Evolutionary conservation across 164 flowering plant species (phyloP).

Genomic region (Vitis riparia): DNA sequence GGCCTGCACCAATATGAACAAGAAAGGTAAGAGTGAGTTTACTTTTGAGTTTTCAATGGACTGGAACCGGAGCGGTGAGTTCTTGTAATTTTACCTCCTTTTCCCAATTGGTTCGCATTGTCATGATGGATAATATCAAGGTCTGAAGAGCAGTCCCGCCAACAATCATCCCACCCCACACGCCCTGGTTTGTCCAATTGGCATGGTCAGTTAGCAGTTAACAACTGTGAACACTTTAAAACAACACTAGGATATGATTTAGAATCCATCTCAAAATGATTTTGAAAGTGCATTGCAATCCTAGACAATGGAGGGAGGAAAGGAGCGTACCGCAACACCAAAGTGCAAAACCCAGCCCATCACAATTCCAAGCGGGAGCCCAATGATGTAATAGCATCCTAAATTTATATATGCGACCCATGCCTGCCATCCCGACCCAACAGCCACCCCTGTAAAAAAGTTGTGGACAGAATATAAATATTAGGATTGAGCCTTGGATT

Average conservation of each 20-base stretch:
- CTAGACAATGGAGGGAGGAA: no score
- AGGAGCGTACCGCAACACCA: slow-evolving; percentile 33
- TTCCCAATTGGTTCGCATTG: slow-evolving; percentile 38
- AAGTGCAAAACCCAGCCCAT: slow-evolving; percentile 33
- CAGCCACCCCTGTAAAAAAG: slow-evolving; percentile 44
- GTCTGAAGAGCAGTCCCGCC: slow-evolving; percentile 53
- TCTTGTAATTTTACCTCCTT: slow-evolving; percentile 28
- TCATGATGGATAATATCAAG: slow-evolving; percentile 29
- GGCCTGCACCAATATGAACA: slow-evolving; percentile 6
- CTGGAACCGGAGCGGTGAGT: neutral
- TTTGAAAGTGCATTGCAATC: no score
- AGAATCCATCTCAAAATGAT: no score
- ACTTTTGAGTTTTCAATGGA: neutral
- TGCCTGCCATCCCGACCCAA: slow-evolving; percentile 57
- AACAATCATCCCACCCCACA: slow-evolving; percentile 52
- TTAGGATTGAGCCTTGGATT: no score
- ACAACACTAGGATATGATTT: no score
- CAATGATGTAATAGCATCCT: slow-evolving; percentile 46
- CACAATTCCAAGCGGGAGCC: slow-evolving; percentile 42
- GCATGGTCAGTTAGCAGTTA: neutral
- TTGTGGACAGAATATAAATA: no score
- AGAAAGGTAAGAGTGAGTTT: neutral
- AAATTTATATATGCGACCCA: slow-evolving; percentile 44
- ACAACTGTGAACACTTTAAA: no score
- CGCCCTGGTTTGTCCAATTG: slow-evolving; percentile 26